Evolutionary conservation across 306 rosid species (phyloP).

Genomic region (Citrullus amarus): DNA sequence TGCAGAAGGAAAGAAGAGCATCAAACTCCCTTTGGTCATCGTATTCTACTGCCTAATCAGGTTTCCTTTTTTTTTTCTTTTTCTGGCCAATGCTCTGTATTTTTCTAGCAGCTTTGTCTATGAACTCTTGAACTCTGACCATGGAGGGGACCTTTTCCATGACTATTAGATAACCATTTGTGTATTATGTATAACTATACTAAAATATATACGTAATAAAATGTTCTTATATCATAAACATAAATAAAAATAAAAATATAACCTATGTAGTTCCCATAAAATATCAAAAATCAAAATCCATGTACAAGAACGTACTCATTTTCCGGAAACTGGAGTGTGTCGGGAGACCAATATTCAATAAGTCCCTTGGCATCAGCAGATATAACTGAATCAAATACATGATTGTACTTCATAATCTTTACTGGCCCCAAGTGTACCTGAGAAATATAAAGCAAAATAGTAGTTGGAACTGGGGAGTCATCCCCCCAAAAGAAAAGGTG

Average conservation of each 20-base stretch:
- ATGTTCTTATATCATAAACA: not conserved
- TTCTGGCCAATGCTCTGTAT: not conserved
- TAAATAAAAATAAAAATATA: not conserved
- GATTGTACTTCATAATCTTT: constrained; percentile 79
- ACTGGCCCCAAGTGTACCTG: constrained; percentile 79
- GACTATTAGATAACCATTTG: not conserved
- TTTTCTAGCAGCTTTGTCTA: not conserved
- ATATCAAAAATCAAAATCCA: not conserved
- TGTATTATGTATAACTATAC: not conserved
- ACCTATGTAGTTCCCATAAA: not conserved
- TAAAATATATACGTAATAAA: not conserved
- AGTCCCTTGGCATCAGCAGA: constrained; percentile 83
- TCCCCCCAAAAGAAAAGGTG: not conserved
- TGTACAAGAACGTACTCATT: constrained; percentile 39
- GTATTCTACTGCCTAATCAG: too few relatives aligned
- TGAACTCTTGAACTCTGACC: not conserved
- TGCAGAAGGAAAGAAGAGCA: not conserved
- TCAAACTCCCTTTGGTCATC: too few relatives aligned
- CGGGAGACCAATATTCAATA: constrained; percentile 79
- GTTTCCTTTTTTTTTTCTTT: not conserved
- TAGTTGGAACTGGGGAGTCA: not conserved
- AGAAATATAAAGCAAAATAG: constrained; percentile 11
- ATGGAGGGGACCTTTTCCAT: not conserved
- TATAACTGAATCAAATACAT: constrained; percentile 54
- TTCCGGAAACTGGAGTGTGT: constrained; percentile 73